These are phyloP conservation scores for Cercospora sesami DNA, from an alignment of 2,329 filamentous ascomycete genomes.

Conservation along the genomic window DNA sequence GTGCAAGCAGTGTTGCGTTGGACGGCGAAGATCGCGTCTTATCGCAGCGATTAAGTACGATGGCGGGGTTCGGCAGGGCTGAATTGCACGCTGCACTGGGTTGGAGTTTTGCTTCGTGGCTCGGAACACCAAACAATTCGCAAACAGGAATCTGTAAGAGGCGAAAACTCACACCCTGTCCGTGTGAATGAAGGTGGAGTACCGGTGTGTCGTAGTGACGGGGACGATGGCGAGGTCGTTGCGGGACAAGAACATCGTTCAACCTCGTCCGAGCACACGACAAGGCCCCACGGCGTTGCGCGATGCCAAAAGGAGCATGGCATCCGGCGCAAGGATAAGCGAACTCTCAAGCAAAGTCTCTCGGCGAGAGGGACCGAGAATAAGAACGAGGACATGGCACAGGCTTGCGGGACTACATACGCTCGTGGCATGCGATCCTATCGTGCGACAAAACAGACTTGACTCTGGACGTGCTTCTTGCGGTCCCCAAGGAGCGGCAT, in stretches of 20 bases:
- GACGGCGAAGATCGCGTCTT: neutral
- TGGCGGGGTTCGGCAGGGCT: slow-evolving; percentile 1
- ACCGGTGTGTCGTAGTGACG: neutral
- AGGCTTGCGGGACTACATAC: neutral
- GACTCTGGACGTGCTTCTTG: neutral
- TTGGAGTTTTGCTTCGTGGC: neutral
- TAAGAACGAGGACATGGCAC: slow-evolving; percentile 7
- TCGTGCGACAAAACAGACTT: neutral
- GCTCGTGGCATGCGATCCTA: neutral
- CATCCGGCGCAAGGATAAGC: neutral
- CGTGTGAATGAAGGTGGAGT: neutral
- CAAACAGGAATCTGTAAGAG: neutral
- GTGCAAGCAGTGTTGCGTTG: neutral
- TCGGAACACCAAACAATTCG: slow-evolving; percentile 6
- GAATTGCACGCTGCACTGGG: neutral
- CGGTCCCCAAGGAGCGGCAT: neutral
- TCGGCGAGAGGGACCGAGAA: slow-evolving; percentile 4
- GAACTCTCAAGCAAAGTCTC: neutral
- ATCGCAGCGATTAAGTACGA: slow-evolving; percentile 2
- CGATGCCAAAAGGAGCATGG: slow-evolving; percentile 9
- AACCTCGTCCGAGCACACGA: slow-evolving; percentile 1
- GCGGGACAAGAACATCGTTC: neutral
- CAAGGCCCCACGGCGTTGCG: neutral
- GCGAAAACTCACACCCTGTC: neutral
- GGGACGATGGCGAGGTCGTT: neutral